Evolutionary conservation across 768 basidiomycete genomes (phyloP), one percentile per base, ranked within the genome.

Genomic region (Kwoniella heveanensis): DNA sequence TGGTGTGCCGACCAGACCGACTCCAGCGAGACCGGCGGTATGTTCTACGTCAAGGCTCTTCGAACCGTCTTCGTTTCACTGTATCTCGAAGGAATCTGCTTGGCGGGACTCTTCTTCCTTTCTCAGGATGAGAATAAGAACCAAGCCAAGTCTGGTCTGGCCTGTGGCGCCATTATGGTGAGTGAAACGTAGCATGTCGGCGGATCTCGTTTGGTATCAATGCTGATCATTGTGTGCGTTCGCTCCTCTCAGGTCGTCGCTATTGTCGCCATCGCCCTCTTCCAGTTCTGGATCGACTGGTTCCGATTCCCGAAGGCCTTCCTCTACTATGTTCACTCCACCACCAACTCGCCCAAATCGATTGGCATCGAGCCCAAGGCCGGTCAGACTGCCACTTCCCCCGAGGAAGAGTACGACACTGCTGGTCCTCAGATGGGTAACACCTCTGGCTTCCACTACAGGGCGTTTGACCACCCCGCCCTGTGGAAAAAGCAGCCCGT

Each of bases 1-100:
- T 82, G 80, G 80, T 77, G 76, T 61, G 73, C 75, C 65, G 80
- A 81, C 54, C 80, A 80, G 68, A 73, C 74, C 32, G 77, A 78
- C 51, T 62, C 65, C 15, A 68, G 74, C 53, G 81, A 82, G 64
- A 80, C 81, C n/a, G 80, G 80, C n/a, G 81, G 81, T 29, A 70
- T 75, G 25, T 82, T 77, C 72, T 82, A 81, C 75, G 77, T 80
- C 62, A 79, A 77, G 60, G 81, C 79, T 13, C 68, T 82, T 48
- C 71, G 74, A 37, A 79, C 80, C 30, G 69, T 82, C 66, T 80
- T 81, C 52, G 76, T 78, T 54, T 65, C 72, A 1, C 66, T 81
- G 7, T 81, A 81, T 70, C 65, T 81, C 60, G 71, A 79, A 59
- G 74, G 72, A 44, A 71, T 81, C 70, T 80, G 77, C 60, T 63